Evolutionary conservation across 106 monocot species (phyloP).

Genomic region (Allium cepa): DNA sequence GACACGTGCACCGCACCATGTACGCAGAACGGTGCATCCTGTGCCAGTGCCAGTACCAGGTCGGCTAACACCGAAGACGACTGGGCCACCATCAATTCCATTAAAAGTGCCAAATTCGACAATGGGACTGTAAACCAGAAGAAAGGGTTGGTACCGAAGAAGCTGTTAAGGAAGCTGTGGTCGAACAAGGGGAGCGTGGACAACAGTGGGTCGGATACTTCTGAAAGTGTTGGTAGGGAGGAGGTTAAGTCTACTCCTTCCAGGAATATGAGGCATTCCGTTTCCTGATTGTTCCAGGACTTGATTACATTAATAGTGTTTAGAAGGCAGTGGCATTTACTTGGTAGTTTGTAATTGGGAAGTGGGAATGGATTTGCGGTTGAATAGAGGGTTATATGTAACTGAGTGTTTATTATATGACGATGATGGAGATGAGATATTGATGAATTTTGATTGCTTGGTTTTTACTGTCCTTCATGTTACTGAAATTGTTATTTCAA

Average conservation of each 20-base stretch:
- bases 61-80: constrained; percentile 55
- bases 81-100: constrained; percentile 21
- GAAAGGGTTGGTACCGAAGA: constrained; percentile 48
- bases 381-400: no score
- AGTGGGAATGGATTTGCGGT: no score
- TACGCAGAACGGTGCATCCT: constrained; percentile 36
- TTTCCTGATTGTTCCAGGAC: constrained; percentile 11
- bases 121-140: constrained; percentile 6
- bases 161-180: constrained; percentile 53
- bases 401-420: no score
- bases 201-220: constrained; percentile 47
- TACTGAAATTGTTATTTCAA: no score
- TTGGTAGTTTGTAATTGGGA: no score
- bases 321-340: no score
- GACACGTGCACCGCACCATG: constrained; percentile 3
- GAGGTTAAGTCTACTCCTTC: constrained; percentile 46
- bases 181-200: constrained; percentile 32
- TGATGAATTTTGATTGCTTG: no score
- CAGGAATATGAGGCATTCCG: constrained; percentile 30
- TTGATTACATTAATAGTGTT: no score
- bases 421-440: no score
- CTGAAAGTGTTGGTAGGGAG: constrained; percentile 35
- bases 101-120: constrained; percentile 8
- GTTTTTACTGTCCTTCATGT: no score
- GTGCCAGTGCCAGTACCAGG: constrained; percentile 31